These are phyloP conservation scores for Boletus coccyginus DNA, from an alignment of 768 basidiomycete genomes.

Conservation along the genomic window DNA sequence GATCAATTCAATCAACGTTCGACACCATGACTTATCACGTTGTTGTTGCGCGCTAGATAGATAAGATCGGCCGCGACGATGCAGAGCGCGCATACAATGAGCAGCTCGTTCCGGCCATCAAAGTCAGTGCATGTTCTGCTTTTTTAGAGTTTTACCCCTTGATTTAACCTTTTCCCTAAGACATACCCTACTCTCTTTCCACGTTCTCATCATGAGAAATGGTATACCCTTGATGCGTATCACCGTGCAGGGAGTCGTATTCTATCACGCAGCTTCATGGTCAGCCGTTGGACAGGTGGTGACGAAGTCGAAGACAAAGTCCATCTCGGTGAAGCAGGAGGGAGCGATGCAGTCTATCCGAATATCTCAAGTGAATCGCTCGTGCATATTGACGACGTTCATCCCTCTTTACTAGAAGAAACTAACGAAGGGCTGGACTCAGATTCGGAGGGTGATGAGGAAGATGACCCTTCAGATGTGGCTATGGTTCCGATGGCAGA, in stretches of 20 bases:
- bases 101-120: constrained; percentile 67
- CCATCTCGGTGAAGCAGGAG: constrained; percentile 22
- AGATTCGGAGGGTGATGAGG: constrained; percentile 42
- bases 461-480: constrained; percentile 60
- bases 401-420: constrained; percentile 6
- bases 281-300: constrained; percentile 57
- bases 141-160: neutral
- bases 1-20: neutral
- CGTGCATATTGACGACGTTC: constrained; percentile 31
- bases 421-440: constrained; percentile 35
- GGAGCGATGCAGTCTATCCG: constrained; percentile 22
- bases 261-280: constrained; percentile 87
- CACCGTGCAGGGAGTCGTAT: constrained; percentile 92
- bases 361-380: constrained; percentile 15
- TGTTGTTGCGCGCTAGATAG: constrained; percentile 36
- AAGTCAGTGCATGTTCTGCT: constrained; percentile 41
- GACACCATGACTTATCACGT: neutral
- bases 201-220: constrained; percentile 36
- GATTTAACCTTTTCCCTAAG: constrained; percentile 34
- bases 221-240: constrained; percentile 71
- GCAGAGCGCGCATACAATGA: constrained; percentile 71
- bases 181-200: constrained; percentile 73
- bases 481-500: constrained; percentile 98
- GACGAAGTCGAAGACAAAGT: constrained; percentile 15
- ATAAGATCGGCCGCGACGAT: constrained; percentile 82